Evolutionary conservation across 495 filamentous ascomycete genomes (phyloP), one percentile per base, ranked within the genome.

Genomic region (Poronia punctata): DNA sequence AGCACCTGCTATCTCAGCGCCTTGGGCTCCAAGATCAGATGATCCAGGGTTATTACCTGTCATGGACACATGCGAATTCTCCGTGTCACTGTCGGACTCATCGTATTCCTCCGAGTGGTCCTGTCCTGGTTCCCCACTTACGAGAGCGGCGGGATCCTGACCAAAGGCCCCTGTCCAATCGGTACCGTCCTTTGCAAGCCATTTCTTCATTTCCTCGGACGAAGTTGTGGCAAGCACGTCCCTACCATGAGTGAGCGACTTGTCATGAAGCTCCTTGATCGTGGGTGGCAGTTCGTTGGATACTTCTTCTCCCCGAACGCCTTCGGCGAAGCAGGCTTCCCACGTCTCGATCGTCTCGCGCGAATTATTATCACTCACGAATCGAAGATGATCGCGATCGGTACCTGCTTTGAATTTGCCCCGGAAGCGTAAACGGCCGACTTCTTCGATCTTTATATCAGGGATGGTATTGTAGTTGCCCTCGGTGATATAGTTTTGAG

Each of bases 291-390:
- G 61, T 44, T 86, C 80, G 21, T 75, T 74, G 1, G 65, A 55
- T 3, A 96, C 86, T 2, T 72, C 68, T 32, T 74, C 74, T 0
- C 66, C 62, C 6, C 90, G 76, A 0, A 94, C 84, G 4, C 90
- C 90, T 60, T 97, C 87, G 0, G 84, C 75, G 16, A 79, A 71
- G 52, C 89, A 95, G 0, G 87, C 87, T 61, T 95, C 84, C 88
- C 88, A 96, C 3, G 82, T 84, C 67, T 96, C 90, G 50, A 83
- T 93, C 1, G 90, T 95, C 66, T 96, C 90, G 29, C 89, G 77
- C 3, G 80, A 79, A 55, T 95, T 80, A 50, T 92, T 95, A 60
- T 95, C 87, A 19, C 80, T 75, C 21, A 95, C 78, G 53, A 93
- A 95, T 3, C 66, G 66, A 29, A 82, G 71, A 56, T 95, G 90